Evolutionary conservation across 768 basidiomycete species (phyloP).

Genomic region (Lactarius quietus): DNA sequence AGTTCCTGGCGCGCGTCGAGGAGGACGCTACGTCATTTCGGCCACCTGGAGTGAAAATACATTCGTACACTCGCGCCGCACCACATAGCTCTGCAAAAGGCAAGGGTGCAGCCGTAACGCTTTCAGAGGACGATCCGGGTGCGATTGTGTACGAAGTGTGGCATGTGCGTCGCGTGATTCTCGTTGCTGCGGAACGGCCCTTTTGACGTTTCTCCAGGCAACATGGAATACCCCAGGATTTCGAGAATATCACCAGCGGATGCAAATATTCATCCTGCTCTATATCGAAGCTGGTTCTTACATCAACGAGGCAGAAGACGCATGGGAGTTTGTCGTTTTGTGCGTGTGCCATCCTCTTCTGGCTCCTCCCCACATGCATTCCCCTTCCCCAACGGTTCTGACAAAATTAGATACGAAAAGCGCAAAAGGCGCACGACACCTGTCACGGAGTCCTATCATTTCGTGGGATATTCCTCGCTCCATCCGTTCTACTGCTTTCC

Average conservation of each 20-base stretch:
- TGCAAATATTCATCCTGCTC: constrained; percentile 92
- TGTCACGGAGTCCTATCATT: constrained; percentile 71
- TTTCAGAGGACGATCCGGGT: constrained; percentile 52
- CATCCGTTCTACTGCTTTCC: constrained; percentile 97
- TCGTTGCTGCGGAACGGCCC: background rate
- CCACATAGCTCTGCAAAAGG: constrained; percentile 47
- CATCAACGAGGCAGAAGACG: constrained; percentile 88
- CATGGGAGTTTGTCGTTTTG: constrained; percentile 91
- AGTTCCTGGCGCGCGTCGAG: constrained; percentile 69
- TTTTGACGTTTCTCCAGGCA: constrained; percentile 42
- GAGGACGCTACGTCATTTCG: constrained; percentile 73
- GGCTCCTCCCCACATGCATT: background rate
- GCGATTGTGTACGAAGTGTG: constrained; percentile 84
- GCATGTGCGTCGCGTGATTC: constrained; percentile 55
- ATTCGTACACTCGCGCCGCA: constrained; percentile 67
- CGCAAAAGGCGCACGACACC: constrained; percentile 55
- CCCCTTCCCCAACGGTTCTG: background rate
- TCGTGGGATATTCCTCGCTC: constrained; percentile 89
- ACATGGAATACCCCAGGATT: constrained; percentile 88
- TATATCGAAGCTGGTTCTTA: constrained; percentile 97
- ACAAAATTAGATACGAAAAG: constrained; percentile 68
- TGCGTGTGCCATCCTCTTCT: constrained; percentile 39
- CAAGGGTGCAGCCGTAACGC: constrained; percentile 45
- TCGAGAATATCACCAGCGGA: constrained; percentile 82
- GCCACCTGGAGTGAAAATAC: constrained; percentile 72